Evolutionary conservation across 2,329 filamentous ascomycete species (phyloP), one percentile per base, ranked within the genome.

Genomic region (Paraconiothyrium sp.): DNA sequence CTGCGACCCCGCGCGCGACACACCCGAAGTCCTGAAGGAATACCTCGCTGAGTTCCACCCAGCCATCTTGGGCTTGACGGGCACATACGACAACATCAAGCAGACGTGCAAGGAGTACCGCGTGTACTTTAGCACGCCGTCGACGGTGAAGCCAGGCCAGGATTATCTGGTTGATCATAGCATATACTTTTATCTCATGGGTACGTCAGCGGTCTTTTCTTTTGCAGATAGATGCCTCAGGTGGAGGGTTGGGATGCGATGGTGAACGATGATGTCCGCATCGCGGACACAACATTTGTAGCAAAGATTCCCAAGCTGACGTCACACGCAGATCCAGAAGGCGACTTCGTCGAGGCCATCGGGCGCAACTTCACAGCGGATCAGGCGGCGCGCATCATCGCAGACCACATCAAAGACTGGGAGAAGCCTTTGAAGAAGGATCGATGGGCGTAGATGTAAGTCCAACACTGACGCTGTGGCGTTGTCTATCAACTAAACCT

Each of bases 171-270:
- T 99, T 13, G 95, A 99, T 79, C 95, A 99, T 83, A 97, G 93
- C 79, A 99, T 99, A 71, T 99, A 99, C 84, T 99, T 99, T 75
- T 99, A 99, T 80, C 82, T 99, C 69, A 99, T 99, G 95, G 87
- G 87, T 89, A 77, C 79, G 85, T 81, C 34, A 4, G 24, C 24
- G 22, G 16, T 13, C 14, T 46, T 46, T 14, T 2, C 10, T 27
- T 16, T 4, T 10, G 27, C 22, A 14, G 24, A 14, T 16, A 14
- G 24, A 14, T 16, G 14, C 14, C 30, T 13, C 30, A 4, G 43
- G n/a, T 6, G 20, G 49, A 27, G 49, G 34, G n/a, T 52, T 52
- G 2, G n/a, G 32, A 7, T 10, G n/a, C 22, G 49, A 22, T 22
- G 10, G 9, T 13, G 24, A 16, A 32, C n/a, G 44, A 27, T 27